Conservation (phyloP, 352 stramenopile genomes). For the Aphanomyces euteiches region DNA sequence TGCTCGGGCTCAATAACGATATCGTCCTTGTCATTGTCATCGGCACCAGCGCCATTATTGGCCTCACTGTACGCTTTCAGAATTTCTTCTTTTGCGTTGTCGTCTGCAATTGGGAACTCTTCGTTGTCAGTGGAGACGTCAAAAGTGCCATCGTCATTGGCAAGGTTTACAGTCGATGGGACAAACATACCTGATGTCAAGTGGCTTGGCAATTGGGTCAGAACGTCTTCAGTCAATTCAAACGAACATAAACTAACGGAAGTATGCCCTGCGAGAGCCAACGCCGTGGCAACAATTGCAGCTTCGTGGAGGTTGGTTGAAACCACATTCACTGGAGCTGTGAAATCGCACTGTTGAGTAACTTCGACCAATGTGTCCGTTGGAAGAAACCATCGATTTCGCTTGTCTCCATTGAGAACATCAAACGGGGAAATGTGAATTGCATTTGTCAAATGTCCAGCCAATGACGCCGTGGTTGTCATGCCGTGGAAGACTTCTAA, state of each 20-base stretch:
- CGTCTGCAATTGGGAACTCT: constrained; percentile 12
- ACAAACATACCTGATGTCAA: constrained; percentile 49
- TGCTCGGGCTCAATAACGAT: constrained; percentile 34
- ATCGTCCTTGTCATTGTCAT: constrained; percentile 27
- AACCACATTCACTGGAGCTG: constrained; percentile 44
- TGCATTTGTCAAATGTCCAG: constrained; percentile 5
- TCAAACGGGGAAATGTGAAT: not conserved
- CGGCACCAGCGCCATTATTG: not conserved
- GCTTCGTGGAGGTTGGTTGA: constrained; percentile 47
- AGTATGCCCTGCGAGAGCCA: constrained; percentile 18
- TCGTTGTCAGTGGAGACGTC: constrained; percentile 44
- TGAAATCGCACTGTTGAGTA: constrained; percentile 35
- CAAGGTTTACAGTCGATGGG: constrained; percentile 43
- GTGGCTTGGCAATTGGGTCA: constrained; percentile 39
- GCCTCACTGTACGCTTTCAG: not conserved
- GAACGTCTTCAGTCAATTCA: constrained; percentile 36
- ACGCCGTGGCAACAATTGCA: constrained; percentile 53
- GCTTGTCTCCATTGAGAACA: constrained; percentile 16
- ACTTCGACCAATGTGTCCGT: not conserved
- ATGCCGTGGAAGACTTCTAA: not conserved
- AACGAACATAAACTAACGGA: constrained; percentile 27
- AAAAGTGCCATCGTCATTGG: constrained; percentile 46
- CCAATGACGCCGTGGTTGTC: not conserved
- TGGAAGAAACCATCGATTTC: constrained; percentile 15
- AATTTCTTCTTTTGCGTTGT: constrained; percentile 20